Evolutionary conservation across 2,329 filamentous ascomycete species (phyloP).

Genomic region (Cladosporium sp.): DNA sequence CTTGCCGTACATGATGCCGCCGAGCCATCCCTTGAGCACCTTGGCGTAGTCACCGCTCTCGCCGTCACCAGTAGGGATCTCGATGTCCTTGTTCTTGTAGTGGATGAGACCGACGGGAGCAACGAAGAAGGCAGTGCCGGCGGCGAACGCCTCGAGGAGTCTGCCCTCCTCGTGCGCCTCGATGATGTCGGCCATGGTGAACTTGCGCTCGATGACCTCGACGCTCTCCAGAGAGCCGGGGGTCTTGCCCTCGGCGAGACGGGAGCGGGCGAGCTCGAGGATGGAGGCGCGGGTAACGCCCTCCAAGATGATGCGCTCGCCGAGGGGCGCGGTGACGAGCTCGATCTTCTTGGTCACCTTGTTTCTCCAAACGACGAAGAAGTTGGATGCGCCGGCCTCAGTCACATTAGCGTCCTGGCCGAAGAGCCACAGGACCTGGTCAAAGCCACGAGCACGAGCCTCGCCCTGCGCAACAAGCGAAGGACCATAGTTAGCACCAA

Average conservation of each 20-base stretch:
- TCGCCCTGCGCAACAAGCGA: slow-evolving; percentile 75
- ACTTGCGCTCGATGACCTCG: slow-evolving; percentile 78
- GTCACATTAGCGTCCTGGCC: slow-evolving; percentile 76
- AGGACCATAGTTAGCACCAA: slow-evolving; percentile 92
- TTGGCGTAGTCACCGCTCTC: slow-evolving; percentile 47
- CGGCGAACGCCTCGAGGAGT: slow-evolving; percentile 80
- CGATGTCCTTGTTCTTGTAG: slow-evolving; percentile 48
- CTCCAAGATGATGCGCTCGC: slow-evolving; percentile 79
- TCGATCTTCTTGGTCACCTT: slow-evolving; percentile 61
- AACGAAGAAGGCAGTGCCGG: slow-evolving; percentile 72
- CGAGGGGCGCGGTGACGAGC: slow-evolving; percentile 80
- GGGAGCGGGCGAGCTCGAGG: slow-evolving; percentile 68
- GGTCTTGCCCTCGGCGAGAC: slow-evolving; percentile 49
- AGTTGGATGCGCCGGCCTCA: slow-evolving; percentile 89
- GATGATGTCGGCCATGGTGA: slow-evolving; percentile 76
- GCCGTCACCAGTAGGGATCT: slow-evolving; percentile 45
- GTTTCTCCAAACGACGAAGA: slow-evolving; percentile 79
- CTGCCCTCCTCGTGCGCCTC: slow-evolving; percentile 74
- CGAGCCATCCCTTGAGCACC: slow-evolving; percentile 49
- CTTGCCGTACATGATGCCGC: slow-evolving; percentile 53
- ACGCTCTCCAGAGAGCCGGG: slow-evolving; percentile 43
- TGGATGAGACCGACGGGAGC: slow-evolving; percentile 50
- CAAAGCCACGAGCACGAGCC: slow-evolving; percentile 71
- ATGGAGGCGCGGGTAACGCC: slow-evolving; percentile 85
- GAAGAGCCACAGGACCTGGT: slow-evolving; percentile 95